Evolutionary conservation across 768 basidiomycete genomes (phyloP), one percentile per base, ranked within the genome.

Genomic region (Russula dissimulans): DNA sequence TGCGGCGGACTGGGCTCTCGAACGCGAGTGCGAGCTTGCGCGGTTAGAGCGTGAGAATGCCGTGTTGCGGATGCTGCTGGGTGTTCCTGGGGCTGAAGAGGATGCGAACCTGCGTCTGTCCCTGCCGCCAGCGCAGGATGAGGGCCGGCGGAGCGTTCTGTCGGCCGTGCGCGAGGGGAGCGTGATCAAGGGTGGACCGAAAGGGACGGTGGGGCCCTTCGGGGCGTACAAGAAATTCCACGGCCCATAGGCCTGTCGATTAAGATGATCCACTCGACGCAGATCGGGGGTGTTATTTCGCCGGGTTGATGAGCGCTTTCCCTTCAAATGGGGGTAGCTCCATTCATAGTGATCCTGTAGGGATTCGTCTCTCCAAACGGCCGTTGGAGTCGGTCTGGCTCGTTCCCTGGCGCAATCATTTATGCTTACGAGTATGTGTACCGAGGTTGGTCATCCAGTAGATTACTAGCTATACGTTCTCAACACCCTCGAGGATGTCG

Each of bases 21-120:
- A 94, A 67, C 78, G 95, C 61, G 97, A 98, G 70, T 86, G 85
- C 68, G 95, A 99, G 74, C 82, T 99, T 3, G 81, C 84, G 36
- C 79, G 93, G 53, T 75, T 99, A 43, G 86, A 95, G 73, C 82
- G 79, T 65, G 95, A 99, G 77, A 98, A 99, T 69, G 80, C 82
- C 54, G 80, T 89, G 64, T 73, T 99, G 63, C 79, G 87, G 66
- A 78, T 83, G 59, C 75, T 98, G 76, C 71, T 91, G 61, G 84
- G 81, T 0, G 71, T 85, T 17, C 74, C 73, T 0, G 66, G 75
- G 7, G 64, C 56, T 26, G 67, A 63, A 26, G 58, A 60, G 42
- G 57, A 51, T 12, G 26, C 55, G 8, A 29, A 52, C 29, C 12
- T 56, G 56, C 55, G 55, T 18, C 45, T 52, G n/a, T 26, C 54